phyloP scores from a whole-genome alignment of 257 asterid genomes.

The Plantago elongata region DNA sequence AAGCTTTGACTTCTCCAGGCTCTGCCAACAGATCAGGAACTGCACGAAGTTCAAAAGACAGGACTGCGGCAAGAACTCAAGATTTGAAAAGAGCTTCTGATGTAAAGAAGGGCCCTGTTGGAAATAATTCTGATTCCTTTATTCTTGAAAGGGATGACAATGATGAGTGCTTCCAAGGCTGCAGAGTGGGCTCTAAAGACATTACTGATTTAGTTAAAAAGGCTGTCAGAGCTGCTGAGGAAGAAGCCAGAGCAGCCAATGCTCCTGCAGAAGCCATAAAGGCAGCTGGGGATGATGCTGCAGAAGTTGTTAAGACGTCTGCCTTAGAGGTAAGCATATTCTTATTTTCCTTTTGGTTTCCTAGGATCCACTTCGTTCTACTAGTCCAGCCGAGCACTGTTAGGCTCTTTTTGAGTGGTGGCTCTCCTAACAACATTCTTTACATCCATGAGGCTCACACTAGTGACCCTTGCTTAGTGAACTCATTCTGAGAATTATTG shows the following conservation, averaged over 20 bases:
- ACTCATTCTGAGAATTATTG: too few relatives aligned
- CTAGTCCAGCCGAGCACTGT: too few relatives aligned
- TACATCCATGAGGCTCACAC: too few relatives aligned
- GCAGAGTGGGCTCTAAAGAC: constrained; percentile 78
- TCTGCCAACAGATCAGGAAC: constrained; percentile 68
- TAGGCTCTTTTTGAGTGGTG: too few relatives aligned
- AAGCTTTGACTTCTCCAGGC: constrained; percentile 57
- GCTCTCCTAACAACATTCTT: too few relatives aligned
- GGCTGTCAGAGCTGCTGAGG: constrained; percentile 95
- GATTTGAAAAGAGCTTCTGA: constrained; percentile 49
- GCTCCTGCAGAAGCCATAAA: constrained; percentile 83
- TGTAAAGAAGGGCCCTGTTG: constrained; percentile 41
- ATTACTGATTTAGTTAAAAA: constrained; percentile 69
- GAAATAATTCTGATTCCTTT: constrained; percentile 30
- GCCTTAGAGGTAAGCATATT: constrained; percentile 71
- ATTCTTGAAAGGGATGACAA: constrained; percentile 65
- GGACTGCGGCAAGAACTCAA: constrained; percentile 44
- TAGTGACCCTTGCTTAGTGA: too few relatives aligned
- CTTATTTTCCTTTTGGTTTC: not conserved
- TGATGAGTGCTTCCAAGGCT: constrained; percentile 87
- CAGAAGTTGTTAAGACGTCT: constrained; percentile 90
- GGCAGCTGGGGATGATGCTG: constrained; percentile 98
- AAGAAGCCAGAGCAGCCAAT: constrained; percentile 89
- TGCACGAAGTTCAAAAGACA: constrained; percentile 51
- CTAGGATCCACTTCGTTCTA: too few relatives aligned